phyloP scores from a whole-genome alignment of 306 rosid genomes.

The Pyrus bretschneideri region DNA sequence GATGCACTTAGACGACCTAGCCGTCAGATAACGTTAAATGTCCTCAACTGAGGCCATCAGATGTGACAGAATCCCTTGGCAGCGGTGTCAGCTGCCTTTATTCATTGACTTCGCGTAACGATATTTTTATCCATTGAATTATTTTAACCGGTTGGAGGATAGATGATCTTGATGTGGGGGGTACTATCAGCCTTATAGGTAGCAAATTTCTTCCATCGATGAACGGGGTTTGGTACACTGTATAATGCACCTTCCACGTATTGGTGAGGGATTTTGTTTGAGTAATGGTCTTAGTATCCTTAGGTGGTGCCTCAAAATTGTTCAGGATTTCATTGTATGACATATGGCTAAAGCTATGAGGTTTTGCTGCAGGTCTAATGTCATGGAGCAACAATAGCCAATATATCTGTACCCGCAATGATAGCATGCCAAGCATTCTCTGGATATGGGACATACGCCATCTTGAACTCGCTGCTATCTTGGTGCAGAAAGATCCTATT shows the following conservation, averaged over 20 bases:
- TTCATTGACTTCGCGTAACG: neutral
- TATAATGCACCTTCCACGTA: neutral
- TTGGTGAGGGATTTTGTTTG: neutral
- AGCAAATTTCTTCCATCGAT: too few species aligned
- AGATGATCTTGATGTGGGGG: neutral
- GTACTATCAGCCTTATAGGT: neutral
- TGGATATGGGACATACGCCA: slow-evolving; percentile 94
- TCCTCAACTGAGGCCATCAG: neutral
- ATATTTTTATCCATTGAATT: neutral
- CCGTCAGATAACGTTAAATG: neutral
- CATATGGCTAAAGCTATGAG: neutral
- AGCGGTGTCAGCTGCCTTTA: neutral
- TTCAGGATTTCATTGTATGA: neutral
- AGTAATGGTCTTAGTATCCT: neutral
- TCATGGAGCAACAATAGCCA: slow-evolving; percentile 96
- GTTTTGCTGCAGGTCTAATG: slow-evolving; percentile 46
- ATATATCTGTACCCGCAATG: slow-evolving; percentile 81
- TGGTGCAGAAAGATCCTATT: slow-evolving; percentile 85
- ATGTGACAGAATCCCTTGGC: neutral
- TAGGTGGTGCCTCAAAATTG: neutral
- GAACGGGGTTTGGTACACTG: too few species aligned
- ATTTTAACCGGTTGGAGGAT: neutral
- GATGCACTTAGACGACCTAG: neutral
- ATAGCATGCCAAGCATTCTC: slow-evolving; percentile 80
- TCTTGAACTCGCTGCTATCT: slow-evolving; percentile 77